Evolutionary conservation across 306 rosid genomes (phyloP).

Genomic region (Vigna radiata): DNA sequence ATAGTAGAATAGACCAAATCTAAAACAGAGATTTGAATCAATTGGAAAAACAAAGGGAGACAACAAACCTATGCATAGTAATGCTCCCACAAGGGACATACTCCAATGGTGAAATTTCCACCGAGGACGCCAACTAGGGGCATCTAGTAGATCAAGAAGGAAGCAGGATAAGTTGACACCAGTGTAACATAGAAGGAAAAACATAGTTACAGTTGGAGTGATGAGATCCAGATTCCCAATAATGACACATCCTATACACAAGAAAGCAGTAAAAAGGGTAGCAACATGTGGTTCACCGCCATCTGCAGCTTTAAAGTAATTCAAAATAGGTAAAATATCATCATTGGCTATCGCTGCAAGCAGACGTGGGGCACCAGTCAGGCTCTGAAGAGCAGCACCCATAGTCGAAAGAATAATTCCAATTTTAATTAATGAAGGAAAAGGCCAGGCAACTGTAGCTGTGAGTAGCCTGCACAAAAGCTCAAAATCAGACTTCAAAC

Average conservation of each 20-base stretch:
- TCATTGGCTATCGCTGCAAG: conserved; percentile 99
- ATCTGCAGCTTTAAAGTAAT: conserved; percentile 88
- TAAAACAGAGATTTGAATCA: background rate
- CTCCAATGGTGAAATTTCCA: conserved; percentile 99
- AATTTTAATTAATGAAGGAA: conserved; percentile 86
- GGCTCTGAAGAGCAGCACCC: conserved; percentile 99
- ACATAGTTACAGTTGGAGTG: conserved; percentile 99
- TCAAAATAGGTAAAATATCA: conserved; percentile 90
- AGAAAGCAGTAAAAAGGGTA: conserved; percentile 88
- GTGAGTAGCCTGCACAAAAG: conserved; percentile 88
- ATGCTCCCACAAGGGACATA: conserved; percentile 93
- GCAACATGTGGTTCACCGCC: conserved; percentile 90
- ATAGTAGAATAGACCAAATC: conserved; percentile 22
- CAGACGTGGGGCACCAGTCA: conserved; percentile 99
- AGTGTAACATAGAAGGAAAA: conserved; percentile 92
- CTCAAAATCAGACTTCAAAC: conserved; percentile 46
- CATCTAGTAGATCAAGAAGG: conserved; percentile 98
- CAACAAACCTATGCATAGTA: conserved; percentile 83
- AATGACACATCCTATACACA: conserved; percentile 90
- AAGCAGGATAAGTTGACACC: conserved; percentile 99
- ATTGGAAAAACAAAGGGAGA: conserved; percentile 15
- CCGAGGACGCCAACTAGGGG: conserved; percentile 99
- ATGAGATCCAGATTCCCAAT: conserved; percentile 99
- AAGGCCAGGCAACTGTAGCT: conserved; percentile 97
- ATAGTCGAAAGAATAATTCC: conserved; percentile 97